These are phyloP conservation scores for Funneliformis caledonium DNA, from an alignment of 371 early-diverging fungal genomes.

Conservation along the genomic window DNA sequence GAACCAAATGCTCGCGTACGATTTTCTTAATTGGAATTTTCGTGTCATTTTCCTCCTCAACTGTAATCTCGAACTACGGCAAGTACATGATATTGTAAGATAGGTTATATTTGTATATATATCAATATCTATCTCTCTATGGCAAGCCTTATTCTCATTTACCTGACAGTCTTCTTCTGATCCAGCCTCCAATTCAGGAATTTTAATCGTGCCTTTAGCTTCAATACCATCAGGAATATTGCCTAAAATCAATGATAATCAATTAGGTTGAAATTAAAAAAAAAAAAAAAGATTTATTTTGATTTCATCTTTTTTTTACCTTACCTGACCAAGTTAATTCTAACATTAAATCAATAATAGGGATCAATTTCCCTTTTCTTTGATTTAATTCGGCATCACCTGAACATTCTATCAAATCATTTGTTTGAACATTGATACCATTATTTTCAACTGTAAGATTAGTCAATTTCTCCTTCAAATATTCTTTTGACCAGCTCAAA, in stretches of 20 bases:
- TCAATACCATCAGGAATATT: constrained; percentile 64
- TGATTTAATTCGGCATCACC: constrained; percentile 92
- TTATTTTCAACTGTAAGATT: constrained; percentile 50
- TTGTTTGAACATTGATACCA: constrained; percentile 60
- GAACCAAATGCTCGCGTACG: constrained; percentile 71
- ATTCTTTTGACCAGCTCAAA: constrained; percentile 82
- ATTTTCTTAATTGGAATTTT: constrained; percentile 71
- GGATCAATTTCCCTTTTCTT: constrained; percentile 90
- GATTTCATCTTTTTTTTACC: too few species aligned
- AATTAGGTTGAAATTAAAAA: constrained; percentile 7
- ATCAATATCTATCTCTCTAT: neutral
- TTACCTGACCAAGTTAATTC: constrained; percentile 77
- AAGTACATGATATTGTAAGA: neutral
- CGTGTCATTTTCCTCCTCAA: constrained; percentile 62
- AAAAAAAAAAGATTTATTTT: constrained; percentile 35
- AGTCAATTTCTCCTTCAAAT: constrained; percentile 64
- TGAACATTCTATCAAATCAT: constrained; percentile 62
- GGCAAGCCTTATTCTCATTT: constrained; percentile 38
- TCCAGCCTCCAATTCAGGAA: constrained; percentile 94
- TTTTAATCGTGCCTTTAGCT: constrained; percentile 75
- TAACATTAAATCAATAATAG: constrained; percentile 83
- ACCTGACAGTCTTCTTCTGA: constrained; percentile 86
- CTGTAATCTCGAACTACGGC: constrained; percentile 75
- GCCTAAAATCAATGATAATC: constrained; percentile 49
- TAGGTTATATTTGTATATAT: neutral